Base-by-base conservation (phyloP, 2,329 filamentous ascomycete genomes). In the Xylaria sp. region DNA sequence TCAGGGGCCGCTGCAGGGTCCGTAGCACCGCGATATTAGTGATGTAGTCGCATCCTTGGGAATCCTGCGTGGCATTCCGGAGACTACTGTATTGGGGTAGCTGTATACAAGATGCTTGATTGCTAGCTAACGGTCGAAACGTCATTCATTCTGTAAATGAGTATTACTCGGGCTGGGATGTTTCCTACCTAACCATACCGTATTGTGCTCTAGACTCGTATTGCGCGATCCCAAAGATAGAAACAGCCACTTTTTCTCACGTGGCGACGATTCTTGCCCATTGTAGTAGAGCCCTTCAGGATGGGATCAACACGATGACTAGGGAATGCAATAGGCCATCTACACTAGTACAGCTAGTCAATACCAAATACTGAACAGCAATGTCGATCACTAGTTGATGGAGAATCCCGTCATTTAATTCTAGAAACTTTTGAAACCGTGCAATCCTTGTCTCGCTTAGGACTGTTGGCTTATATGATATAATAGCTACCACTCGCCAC, bases 351-450 rank as follows among this genome's bases (percentile, higher is more conserved):
- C 12, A 36, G 12, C 36, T 32, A 55, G 48, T 32, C 41, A 6
- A 18, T 56, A 58, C 62, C 50, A 48, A 57, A 60, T 68, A 32
- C 20, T 23, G 41, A 39, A 53, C 15, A 36, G 57, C 12, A 62
- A 48, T 65, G 63, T 56, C 23, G 66, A 66, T 68, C 66, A n/a
- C 25, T 15, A 58, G n/a, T n/a, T 57, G 23, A 64, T 43, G 66
- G 62, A 66, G 52, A 62, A 59, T 62, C n/a, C 66, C 48, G 58
- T 65, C 10, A n/a, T 59, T 58, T 32, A 23, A 64, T 63, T 61
- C 65, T 48, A 18, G 34, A 67, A 56, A 18, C 12, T 61, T 56
- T 59, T 65, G 53, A 62, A 62, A 61, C 57, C 25, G 34, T 34
- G 55, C 56, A n/a, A 23, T 9, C 23, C 53, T 28, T 57, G 20